These are phyloP conservation scores for Annona squamosa DNA, from an alignment of 164 flowering plant species.

Conservation along the genomic window DNA sequence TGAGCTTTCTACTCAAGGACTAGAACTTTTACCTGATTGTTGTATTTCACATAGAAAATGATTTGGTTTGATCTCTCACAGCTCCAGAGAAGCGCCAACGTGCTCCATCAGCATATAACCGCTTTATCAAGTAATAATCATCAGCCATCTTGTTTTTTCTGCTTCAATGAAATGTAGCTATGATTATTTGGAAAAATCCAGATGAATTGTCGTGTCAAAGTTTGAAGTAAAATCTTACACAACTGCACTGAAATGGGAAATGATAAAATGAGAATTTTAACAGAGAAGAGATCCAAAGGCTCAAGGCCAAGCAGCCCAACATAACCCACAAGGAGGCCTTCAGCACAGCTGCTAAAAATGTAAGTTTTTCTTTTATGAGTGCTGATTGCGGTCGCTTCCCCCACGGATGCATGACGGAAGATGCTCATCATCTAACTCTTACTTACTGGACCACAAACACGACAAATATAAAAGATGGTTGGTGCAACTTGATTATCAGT, in stretches of 20 bases:
- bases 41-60: not conserved
- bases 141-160: not conserved
- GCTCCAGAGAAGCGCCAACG: constrained; percentile 89
- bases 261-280: constrained; percentile 2
- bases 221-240: not conserved
- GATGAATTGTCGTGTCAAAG: not conserved
- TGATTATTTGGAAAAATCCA: not conserved
- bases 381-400: not conserved
- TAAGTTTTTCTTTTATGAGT: constrained; percentile 17
- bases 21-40: not conserved
- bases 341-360: constrained; percentile 92
- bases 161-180: not conserved
- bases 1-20: constrained; percentile 12
- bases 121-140: constrained; percentile 68
- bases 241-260: not conserved
- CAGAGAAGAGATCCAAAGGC: constrained; percentile 92
- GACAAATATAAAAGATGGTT: not conserved
- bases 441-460: not conserved
- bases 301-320: constrained; percentile 61
- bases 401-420: not conserved
- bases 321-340: constrained; percentile 93
- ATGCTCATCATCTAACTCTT: not conserved
- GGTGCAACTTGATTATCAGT: not conserved
- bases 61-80: constrained; percentile 18
- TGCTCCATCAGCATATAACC: constrained; percentile 85